Percentiles rank a stretch among this genome's conserved stretches.
Conservation (phyloP, 2,329 filamentous ascomycete species). For the Cercospora sojina region DNA sequence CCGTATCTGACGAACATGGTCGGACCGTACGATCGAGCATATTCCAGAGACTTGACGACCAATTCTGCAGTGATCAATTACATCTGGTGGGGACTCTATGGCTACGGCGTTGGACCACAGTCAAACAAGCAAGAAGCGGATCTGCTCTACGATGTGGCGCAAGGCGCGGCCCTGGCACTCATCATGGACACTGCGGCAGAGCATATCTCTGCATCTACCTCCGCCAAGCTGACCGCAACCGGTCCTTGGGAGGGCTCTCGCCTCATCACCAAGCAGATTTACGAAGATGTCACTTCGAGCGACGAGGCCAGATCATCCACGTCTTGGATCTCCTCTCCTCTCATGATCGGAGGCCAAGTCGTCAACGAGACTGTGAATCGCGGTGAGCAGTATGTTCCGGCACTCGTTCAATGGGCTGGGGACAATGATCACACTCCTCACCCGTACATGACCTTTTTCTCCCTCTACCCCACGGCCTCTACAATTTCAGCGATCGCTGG, state of each 20-base stretch:
- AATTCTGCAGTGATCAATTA: neutral
- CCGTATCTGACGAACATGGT: neutral
- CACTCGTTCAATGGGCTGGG: conserved; percentile 10
- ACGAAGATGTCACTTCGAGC: neutral
- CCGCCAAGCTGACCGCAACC: neutral
- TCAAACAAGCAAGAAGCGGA: neutral
- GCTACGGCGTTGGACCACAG: neutral
- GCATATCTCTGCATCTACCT: neutral
- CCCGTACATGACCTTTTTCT: neutral
- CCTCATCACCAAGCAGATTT: neutral
- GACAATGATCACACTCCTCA: neutral
- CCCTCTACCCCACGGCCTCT: neutral
- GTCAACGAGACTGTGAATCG: conserved; percentile 6
- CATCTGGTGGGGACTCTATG: neutral
- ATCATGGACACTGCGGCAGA: neutral
- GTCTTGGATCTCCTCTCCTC: conserved; percentile 5
- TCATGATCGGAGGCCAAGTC: conserved; percentile 12
- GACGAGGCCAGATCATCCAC: neutral
- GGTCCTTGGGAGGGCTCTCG: neutral
- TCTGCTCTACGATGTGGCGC: neutral
- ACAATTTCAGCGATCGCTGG: neutral
- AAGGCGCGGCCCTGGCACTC: neutral
- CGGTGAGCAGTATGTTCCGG: conserved; percentile 11
- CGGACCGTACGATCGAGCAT: neutral
- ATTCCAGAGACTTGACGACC: neutral